phyloP scores from a whole-genome alignment of 192 early-diverging fungal genomes.

The Backusella tuberculispora region DNA sequence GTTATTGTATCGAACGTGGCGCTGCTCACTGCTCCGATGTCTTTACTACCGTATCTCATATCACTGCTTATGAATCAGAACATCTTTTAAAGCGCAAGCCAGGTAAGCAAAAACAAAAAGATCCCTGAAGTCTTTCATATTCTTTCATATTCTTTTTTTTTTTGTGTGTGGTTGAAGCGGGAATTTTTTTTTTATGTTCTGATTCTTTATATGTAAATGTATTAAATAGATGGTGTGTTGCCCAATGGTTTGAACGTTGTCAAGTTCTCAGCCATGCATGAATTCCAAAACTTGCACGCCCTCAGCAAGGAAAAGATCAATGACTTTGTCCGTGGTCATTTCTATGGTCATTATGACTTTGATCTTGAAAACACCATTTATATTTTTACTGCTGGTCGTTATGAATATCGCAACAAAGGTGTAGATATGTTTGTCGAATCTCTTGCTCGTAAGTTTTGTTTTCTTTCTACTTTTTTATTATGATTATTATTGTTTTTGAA shows the following conservation, averaged over 20 bases:
- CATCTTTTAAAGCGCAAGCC: slow-evolving; percentile 93
- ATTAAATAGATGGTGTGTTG: slow-evolving; percentile 80
- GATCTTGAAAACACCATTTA: slow-evolving; percentile 96
- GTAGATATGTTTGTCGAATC: slow-evolving; percentile 98
- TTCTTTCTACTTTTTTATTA: too few relatives aligned
- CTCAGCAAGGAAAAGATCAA: slow-evolving; percentile 93
- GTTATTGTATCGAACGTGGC: slow-evolving; percentile 95
- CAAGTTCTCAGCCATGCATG: slow-evolving; percentile 96
- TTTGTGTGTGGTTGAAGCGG: not conserved
- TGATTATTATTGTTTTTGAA: not conserved
- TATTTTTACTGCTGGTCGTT: slow-evolving; percentile 97
- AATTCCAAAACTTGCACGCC: slow-evolving; percentile 98
- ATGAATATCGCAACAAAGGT: slow-evolving; percentile 98
- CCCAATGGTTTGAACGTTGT: slow-evolving; percentile 97
- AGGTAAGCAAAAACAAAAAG: slow-evolving; percentile 46
- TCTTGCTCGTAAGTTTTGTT: slow-evolving; percentile 71
- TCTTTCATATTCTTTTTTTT: not conserved
- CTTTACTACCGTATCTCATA: slow-evolving; percentile 96
- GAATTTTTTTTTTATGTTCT: not conserved
- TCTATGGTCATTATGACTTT: slow-evolving; percentile 97
- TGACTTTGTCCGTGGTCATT: slow-evolving; percentile 98
- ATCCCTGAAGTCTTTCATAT: not conserved
- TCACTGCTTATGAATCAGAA: slow-evolving; percentile 96
- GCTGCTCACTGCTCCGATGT: slow-evolving; percentile 95
- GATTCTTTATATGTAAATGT: not conserved